Percentiles rank a stretch among this genome's conserved stretches.
Conservation (phyloP, 1,284 basidiomycete genomes). For the Ustanciosporium gigantosporum region DNA sequence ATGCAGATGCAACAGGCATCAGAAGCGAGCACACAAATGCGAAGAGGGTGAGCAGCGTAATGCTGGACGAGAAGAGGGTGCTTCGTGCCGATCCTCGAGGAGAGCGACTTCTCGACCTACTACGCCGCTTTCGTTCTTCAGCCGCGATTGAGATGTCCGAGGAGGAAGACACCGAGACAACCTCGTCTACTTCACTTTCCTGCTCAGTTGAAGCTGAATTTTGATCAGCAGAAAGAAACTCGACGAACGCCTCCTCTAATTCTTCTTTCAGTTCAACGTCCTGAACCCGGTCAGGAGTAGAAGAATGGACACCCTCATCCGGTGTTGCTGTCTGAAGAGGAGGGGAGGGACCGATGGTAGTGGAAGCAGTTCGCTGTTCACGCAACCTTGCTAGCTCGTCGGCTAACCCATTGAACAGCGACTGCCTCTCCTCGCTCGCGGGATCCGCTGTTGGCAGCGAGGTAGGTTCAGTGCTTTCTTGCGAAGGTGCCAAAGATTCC, state of each 20-base stretch:
- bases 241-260: background rate
- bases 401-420: constrained; percentile 15
- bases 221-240: background rate
- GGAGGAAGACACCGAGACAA: too few species aligned
- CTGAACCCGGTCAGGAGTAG: background rate
- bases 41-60: constrained; percentile 19
- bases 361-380: constrained; percentile 1
- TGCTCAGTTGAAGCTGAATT: background rate
- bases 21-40: constrained; percentile 8
- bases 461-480: background rate
- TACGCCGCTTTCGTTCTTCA: too few species aligned
- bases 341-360: background rate
- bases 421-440: constrained; percentile 5
- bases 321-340: background rate
- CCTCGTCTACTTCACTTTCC: background rate
- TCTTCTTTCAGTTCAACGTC: background rate
- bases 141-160: too few species aligned
- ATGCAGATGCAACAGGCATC: constrained; percentile 1
- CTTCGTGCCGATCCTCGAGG: background rate
- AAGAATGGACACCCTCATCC: too few species aligned
- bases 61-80: constrained; percentile 7
- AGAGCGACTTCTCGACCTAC: too few species aligned
- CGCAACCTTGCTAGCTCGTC: constrained; percentile 18
- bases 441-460: background rate
- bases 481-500: background rate